Evolutionary conservation across 2,329 filamentous ascomycete genomes (phyloP), one percentile per base, ranked within the genome.

Genomic region (Coniochaeta sp.): DNA sequence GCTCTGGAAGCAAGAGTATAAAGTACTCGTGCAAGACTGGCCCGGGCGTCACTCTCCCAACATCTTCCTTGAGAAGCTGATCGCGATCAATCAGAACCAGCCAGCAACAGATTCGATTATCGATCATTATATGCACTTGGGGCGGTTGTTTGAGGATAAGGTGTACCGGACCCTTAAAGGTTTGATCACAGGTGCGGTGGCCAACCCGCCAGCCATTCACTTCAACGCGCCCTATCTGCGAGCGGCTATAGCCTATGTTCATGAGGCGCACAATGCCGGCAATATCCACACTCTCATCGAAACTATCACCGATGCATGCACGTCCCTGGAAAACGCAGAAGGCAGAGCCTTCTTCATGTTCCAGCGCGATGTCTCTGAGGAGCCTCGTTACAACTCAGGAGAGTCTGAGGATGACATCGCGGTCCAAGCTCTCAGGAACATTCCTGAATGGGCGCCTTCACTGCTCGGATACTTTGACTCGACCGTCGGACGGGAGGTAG

Each of bases 21-120:
- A 76, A 30, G 65, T 79, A 2, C 63, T 86, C 2, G 73, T 78
- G 60, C 70, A 71, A 38, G 74, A 79, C 38, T 80, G 77, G 74
- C 67, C 69, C 63, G 47, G 47, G 47, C 22, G 47, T 52, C 30
- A 52, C 7, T 4, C 47, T 3, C 47, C 47, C 47, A 28, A 81
- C 63, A 74, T 85, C n/a, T 84, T 89, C 58, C 70, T 88, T 26
- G 84, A 86, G 67, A 90, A 89, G 69, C 76, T 92, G 28, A 76
- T 92, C 30, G 75, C 77, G 22, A 77, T 89, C 56, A 81, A 87
- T 63, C 82, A 87, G 67, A 86, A 85, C 59, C 71, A 73, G 0
- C 63, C 68, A 1, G 75, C 77, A 2, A 84, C 82, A 1, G 76
- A 81, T 57, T 74, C 73, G 14, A 88, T 92, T 58, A 69, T 92